Base-by-base conservation (phyloP, 2,329 filamentous ascomycete species). In the Exophiala bonariae region DNA sequence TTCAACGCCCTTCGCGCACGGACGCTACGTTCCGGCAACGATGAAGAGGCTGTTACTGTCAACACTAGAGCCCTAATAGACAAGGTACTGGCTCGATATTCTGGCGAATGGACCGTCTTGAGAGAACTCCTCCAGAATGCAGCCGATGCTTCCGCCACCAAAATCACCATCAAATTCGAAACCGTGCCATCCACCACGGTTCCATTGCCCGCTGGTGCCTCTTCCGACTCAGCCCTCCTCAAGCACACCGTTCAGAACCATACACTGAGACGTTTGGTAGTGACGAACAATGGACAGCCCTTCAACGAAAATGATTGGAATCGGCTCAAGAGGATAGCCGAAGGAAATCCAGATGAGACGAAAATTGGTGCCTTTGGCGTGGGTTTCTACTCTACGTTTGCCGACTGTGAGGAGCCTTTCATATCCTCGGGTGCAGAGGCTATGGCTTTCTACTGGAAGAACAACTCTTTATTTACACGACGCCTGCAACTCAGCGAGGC, bases 371-470 rank as follows among this genome's bases (percentile, higher is more conserved):
- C 93, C 3, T 99, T 99, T 66, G 93, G 93, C 57, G 93, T 99
- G 23, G 93, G 93, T 2, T 99, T 99, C 72, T 99, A 99, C 76
- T 95, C 89, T 66, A 92, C 97, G 31, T 99, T 99, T 66, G 89
- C 93, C 52, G 93, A 99, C 66, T 99, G 92, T 65, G 95, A 99
- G 68, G 90, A 96, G 59, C 93, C 93, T 0, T 97, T 99, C 63
- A 87, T 99, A 56, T 93, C 89, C 57, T 97, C 92, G 1, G 93
- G 93, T 1, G 81, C 79, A 53, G 85, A 95, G 68, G 91, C 90
- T 30, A 96, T 99, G 89, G 92, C 92, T 0, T 99, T 99, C 64
- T 99, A 96, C 73, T 99, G 93, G 95, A 97, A 96, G 67, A 91
- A 87, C n/a, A 97, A 97, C 66, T 89, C 89, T 4, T 78, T 99